phyloP scores from a whole-genome alignment of 805 yeast species.

The Spathaspora passalidarum region DNA sequence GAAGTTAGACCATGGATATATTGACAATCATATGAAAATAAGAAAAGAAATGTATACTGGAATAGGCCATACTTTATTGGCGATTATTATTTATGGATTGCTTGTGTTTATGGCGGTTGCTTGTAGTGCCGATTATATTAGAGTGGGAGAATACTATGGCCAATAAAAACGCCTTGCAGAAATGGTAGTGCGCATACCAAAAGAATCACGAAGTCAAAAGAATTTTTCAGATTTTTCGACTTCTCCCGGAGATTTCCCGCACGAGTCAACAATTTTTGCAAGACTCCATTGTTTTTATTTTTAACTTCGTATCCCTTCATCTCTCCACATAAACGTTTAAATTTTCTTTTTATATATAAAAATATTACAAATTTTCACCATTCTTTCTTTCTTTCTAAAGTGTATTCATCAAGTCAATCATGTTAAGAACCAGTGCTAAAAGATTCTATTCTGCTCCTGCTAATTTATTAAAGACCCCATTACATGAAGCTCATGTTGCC shows the following conservation, averaged over 20 bases:
- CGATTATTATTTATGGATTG: slow-evolving; percentile 8
- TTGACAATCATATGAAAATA: slow-evolving; percentile 5
- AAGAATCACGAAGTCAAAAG: neutral
- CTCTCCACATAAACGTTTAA: slow-evolving; percentile 1
- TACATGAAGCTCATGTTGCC: slow-evolving; percentile 73
- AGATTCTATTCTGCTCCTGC: slow-evolving; percentile 24
- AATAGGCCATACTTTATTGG: slow-evolving; percentile 10
- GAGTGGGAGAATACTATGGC: neutral
- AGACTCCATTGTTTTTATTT: neutral
- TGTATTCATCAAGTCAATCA: slow-evolving; percentile 2
- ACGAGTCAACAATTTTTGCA: neutral
- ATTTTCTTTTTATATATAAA: neutral
- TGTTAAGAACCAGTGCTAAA: slow-evolving; percentile 10
- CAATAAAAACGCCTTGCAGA: neutral
- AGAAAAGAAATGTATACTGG: slow-evolving; percentile 5
- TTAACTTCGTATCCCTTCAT: neutral
- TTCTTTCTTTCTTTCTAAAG: neutral
- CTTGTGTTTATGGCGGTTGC: slow-evolving; percentile 1
- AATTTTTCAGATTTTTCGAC: neutral
- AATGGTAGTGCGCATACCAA: neutral
- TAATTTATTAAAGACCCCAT: slow-evolving; percentile 63
- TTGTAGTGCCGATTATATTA: neutral
- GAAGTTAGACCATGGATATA: neutral
- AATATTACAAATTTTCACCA: neutral
- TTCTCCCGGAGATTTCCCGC: neutral